Conservation (phyloP, 208 protist species). For the Trypanosoma boissoni region DNA sequence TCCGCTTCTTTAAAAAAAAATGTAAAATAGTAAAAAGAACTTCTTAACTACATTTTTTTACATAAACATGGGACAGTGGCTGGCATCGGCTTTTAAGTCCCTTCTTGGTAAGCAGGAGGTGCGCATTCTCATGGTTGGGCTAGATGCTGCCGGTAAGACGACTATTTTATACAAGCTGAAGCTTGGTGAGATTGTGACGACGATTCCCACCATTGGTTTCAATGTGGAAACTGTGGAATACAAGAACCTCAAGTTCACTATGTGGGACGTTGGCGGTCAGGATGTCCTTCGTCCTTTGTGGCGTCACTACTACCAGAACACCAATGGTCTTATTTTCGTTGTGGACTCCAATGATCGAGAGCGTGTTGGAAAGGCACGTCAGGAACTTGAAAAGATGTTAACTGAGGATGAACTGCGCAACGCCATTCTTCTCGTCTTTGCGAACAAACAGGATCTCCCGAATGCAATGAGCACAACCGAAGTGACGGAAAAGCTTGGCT, state of each 20-base stretch:
- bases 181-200: slow-evolving; percentile 95
- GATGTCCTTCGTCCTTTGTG: slow-evolving; percentile 96
- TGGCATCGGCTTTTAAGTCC: slow-evolving; percentile 67
- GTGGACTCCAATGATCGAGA: slow-evolving; percentile 96
- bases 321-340: slow-evolving; percentile 97
- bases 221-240: slow-evolving; percentile 98
- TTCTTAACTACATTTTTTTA: neutral
- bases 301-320: slow-evolving; percentile 97
- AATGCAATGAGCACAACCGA: slow-evolving; percentile 97
- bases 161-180: slow-evolving; percentile 98
- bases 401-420: slow-evolving; percentile 97
- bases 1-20: neutral
- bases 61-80: slow-evolving; percentile 6
- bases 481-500: slow-evolving; percentile 95
- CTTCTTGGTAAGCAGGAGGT: slow-evolving; percentile 96
- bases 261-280: slow-evolving; percentile 97
- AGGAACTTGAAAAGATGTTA: slow-evolving; percentile 96
- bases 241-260: slow-evolving; percentile 96
- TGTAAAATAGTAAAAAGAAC: neutral
- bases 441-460: slow-evolving; percentile 99
- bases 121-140: slow-evolving; percentile 97
- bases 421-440: slow-evolving; percentile 96
- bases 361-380: slow-evolving; percentile 85
- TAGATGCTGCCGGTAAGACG: slow-evolving; percentile 98
- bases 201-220: slow-evolving; percentile 97